A percentile compares a stretch with the other conserved stretches of the same genome.
phyloP scores from a whole-genome alignment of 805 yeast species.

The Candida hungchunana region DNA sequence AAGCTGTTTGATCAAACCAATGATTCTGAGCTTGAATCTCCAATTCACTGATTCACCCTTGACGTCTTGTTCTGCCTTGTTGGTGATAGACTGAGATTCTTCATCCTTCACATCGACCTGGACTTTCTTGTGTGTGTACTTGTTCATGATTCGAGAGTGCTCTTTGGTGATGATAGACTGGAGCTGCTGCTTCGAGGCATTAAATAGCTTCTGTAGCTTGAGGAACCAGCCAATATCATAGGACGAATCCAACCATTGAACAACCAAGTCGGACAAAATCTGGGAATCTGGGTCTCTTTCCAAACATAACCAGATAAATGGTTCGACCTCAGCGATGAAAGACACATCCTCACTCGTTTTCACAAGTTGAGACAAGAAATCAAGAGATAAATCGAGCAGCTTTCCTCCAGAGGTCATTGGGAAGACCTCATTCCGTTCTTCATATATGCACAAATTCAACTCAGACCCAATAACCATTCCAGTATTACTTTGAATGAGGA shows the following conservation, averaged over 20 bases:
- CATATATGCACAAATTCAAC: constrained; percentile 33
- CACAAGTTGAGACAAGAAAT: constrained; percentile 54
- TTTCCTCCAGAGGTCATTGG: constrained; percentile 40
- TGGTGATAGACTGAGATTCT: constrained; percentile 43
- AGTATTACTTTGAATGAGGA: constrained; percentile 30
- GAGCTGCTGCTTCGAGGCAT: constrained; percentile 39
- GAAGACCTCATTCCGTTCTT: constrained; percentile 38
- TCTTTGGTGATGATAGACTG: constrained; percentile 38
- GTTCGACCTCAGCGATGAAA: constrained; percentile 43
- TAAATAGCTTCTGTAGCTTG: constrained; percentile 47
- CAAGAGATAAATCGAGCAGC: constrained; percentile 43
- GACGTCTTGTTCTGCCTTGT: constrained; percentile 17
- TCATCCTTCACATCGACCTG: constrained; percentile 40
- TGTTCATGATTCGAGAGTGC: constrained; percentile 38
- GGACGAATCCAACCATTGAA: constrained; percentile 57
- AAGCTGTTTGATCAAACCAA: constrained; percentile 42
- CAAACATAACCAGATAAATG: constrained; percentile 56
- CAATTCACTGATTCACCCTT: constrained; percentile 52
- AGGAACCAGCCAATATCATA: constrained; percentile 53
- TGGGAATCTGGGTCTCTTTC: constrained; percentile 41
- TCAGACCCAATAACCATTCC: constrained; percentile 25
- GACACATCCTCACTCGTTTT: constrained; percentile 47
- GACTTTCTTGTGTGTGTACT: constrained; percentile 28
- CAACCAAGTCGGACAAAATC: constrained; percentile 42
- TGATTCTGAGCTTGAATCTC: constrained; percentile 46